Conservation (phyloP, 345 rosid species). For the Sapria himalayana region DNA sequence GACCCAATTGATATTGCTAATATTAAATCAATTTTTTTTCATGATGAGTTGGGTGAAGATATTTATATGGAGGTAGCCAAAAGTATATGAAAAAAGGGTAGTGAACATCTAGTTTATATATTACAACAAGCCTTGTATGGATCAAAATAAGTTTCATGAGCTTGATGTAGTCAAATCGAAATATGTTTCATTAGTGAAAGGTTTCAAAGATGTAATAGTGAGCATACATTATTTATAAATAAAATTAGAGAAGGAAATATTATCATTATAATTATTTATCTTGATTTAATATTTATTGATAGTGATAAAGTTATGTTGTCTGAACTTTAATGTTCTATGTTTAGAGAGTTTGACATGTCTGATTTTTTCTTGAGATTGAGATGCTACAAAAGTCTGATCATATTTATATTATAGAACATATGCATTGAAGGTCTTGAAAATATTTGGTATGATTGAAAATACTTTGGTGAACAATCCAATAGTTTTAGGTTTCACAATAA, state of each 20-base stretch:
- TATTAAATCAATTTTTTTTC: too few species aligned
- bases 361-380: background rate
- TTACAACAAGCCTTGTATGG: too few species aligned
- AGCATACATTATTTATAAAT: conserved; percentile 1
- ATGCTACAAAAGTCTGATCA: background rate
- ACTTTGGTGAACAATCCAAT: background rate
- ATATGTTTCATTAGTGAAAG: background rate
- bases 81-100: background rate
- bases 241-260: background rate
- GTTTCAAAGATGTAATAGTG: background rate
- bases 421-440: background rate
- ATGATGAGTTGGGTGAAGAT: too few species aligned
- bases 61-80: background rate
- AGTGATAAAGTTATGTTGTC: background rate
- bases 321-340: background rate
- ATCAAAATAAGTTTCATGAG: too few species aligned
- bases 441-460: background rate
- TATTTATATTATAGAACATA: background rate
- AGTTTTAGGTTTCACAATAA: background rate
- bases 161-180: too few species aligned
- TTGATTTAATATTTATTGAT: background rate
- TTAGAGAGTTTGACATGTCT: background rate
- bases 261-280: background rate
- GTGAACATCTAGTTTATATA: too few species aligned
- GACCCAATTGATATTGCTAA: too few species aligned